Conservation (phyloP, 257 asterid genomes). For the Penstemon barbatus region DNA sequence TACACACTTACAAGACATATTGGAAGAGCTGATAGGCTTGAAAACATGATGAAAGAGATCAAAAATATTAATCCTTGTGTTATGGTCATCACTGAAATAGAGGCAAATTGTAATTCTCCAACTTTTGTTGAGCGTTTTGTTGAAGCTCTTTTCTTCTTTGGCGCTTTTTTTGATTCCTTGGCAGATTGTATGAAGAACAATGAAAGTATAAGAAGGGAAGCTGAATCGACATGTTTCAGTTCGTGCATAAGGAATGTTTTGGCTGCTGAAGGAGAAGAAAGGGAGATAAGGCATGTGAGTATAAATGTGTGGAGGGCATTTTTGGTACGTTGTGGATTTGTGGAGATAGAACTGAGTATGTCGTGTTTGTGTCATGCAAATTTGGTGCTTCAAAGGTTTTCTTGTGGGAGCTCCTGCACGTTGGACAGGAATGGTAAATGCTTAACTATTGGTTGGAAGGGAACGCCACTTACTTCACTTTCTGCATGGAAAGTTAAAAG, state of each 20-base stretch:
- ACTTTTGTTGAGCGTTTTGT: slow-evolving; percentile 45
- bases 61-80: slow-evolving; percentile 37
- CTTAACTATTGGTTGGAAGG: slow-evolving; percentile 56
- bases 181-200: slow-evolving; percentile 46
- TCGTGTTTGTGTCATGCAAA: slow-evolving; percentile 37
- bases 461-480: slow-evolving; percentile 39
- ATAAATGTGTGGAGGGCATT: slow-evolving; percentile 43
- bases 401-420: slow-evolving; percentile 39
- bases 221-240: slow-evolving; percentile 36
- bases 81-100: slow-evolving; percentile 40
- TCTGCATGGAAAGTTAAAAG: slow-evolving; percentile 42
- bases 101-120: slow-evolving; percentile 45
- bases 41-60: slow-evolving; percentile 37
- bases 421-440: slow-evolving; percentile 40
- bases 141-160: slow-evolving; percentile 42
- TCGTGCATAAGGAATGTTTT: slow-evolving; percentile 38
- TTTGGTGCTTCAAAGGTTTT: slow-evolving; percentile 33
- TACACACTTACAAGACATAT: slow-evolving; percentile 18
- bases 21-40: slow-evolving; percentile 29
- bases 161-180: slow-evolving; percentile 43
- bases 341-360: slow-evolving; percentile 40
- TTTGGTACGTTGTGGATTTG: slow-evolving; percentile 36
- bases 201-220: slow-evolving; percentile 27
- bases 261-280: slow-evolving; percentile 42
- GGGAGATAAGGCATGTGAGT: slow-evolving; percentile 40